These are phyloP conservation scores for Fragaria ananassa DNA, from an alignment of 306 rosid species.

Conservation along the genomic window DNA sequence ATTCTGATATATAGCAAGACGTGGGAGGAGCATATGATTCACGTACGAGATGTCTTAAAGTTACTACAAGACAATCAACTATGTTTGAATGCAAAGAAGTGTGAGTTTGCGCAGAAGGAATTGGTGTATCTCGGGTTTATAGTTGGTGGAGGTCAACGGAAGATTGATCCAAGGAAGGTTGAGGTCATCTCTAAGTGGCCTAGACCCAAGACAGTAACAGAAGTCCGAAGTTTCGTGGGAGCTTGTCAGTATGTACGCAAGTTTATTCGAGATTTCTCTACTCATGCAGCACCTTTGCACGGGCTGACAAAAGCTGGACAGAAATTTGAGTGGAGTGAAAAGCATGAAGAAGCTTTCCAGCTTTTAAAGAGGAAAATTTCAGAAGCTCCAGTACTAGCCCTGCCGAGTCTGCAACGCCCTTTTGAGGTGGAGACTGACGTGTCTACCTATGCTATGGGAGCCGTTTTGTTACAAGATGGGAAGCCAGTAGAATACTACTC, in stretches of 20 bases:
- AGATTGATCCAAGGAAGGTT: background rate
- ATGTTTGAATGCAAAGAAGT: background rate
- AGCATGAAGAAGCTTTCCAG: background rate
- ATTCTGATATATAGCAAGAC: background rate
- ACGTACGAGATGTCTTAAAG: background rate
- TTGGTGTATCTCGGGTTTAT: background rate
- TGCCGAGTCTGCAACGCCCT: background rate
- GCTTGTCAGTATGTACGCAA: background rate
- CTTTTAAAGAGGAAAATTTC: background rate
- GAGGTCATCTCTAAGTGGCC: background rate
- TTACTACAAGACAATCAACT: background rate
- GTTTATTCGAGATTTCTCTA: background rate
- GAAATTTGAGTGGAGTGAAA: background rate
- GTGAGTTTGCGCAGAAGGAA: background rate
- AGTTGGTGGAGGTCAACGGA: background rate
- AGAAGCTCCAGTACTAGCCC: background rate
- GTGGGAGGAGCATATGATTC: too few relatives aligned
- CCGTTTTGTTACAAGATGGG: too few relatives aligned
- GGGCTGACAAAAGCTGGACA: background rate
- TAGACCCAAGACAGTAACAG: background rate
- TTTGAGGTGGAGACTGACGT: slow-evolving; percentile 3
- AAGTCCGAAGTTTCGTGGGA: background rate
- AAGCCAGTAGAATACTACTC: too few relatives aligned
- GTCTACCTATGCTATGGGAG: too few relatives aligned
- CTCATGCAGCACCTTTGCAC: background rate